Conservation (phyloP, 768 basidiomycete species). For the Lactarius sanguifluus region DNA sequence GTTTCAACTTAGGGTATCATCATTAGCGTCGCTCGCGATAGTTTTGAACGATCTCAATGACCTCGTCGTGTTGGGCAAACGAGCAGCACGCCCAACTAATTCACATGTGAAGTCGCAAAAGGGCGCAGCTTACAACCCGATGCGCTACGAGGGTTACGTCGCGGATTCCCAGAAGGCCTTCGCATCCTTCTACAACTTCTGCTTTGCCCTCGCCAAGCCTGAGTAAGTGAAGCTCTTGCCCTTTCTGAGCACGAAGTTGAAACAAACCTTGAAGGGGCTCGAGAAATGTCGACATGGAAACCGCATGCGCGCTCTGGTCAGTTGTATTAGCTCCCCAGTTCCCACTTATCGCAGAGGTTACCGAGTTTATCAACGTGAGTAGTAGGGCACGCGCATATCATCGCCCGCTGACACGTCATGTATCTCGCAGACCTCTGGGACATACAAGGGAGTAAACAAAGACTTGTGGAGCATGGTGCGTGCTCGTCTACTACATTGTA, state of each 20-base stretch:
- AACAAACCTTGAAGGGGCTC: constrained; percentile 48
- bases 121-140: constrained; percentile 55
- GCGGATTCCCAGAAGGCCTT: constrained; percentile 54
- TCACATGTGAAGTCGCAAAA: constrained; percentile 39
- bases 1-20: constrained; percentile 45
- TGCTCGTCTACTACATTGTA: constrained; percentile 15
- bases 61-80: constrained; percentile 53
- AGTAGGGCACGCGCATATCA: background rate
- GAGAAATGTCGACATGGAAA: constrained; percentile 84
- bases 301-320: constrained; percentile 72
- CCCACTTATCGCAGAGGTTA: constrained; percentile 61
- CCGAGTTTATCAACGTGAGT: constrained; percentile 64
- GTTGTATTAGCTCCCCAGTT: constrained; percentile 68
- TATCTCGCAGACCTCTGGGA: constrained; percentile 44
- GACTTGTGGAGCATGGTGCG: constrained; percentile 85
- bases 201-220: constrained; percentile 69
- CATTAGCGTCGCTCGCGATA: constrained; percentile 47
- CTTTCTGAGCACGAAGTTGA: background rate
- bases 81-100: constrained; percentile 32
- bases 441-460: constrained; percentile 77
- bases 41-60: constrained; percentile 62
- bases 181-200: constrained; percentile 64
- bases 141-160: constrained; percentile 51
- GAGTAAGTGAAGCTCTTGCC: constrained; percentile 50
- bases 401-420: background rate